Conservation (phyloP, 2,329 filamentous ascomycete genomes). For the Dothidotthia symphoricarpi region DNA sequence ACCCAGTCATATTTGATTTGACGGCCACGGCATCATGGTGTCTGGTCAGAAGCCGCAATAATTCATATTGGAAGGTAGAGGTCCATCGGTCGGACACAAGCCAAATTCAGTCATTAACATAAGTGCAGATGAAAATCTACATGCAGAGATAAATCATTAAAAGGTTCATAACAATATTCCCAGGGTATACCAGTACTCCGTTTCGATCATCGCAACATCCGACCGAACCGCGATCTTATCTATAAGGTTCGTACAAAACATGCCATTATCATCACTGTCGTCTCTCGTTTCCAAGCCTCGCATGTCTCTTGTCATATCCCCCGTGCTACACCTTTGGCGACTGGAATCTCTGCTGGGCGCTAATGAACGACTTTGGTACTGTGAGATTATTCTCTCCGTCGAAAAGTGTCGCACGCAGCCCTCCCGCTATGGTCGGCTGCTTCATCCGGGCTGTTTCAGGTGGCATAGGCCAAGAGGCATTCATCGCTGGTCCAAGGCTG, state of each 20-base stretch:
- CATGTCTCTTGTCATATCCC: neutral
- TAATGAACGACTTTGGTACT: no score
- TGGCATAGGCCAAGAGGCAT: conserved; percentile 19
- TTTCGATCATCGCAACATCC: neutral
- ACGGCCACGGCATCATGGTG: no score
- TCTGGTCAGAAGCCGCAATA: no score
- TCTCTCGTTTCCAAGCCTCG: no score
- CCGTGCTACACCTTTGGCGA: neutral
- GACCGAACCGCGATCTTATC: no score
- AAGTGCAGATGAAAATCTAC: conserved; percentile 23
- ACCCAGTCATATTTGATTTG: neutral
- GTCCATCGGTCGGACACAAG: conserved; percentile 15
- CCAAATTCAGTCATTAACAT: conserved; percentile 23
- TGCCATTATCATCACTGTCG: no score
- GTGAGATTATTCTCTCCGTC: no score
- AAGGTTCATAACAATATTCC: conserved; percentile 9
- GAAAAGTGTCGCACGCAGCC: neutral
- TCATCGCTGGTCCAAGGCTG: conserved; percentile 17
- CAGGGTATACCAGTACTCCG: conserved; percentile 22
- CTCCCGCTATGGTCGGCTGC: neutral
- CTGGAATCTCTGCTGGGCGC: neutral
- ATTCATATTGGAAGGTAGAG: no score
- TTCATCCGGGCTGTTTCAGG: conserved; percentile 14
- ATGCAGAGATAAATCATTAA: conserved; percentile 11
- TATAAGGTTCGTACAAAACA: no score